Evolutionary conservation across 768 basidiomycete species (phyloP), one percentile per base, ranked within the genome.

Genomic region (Suillus plorans): DNA sequence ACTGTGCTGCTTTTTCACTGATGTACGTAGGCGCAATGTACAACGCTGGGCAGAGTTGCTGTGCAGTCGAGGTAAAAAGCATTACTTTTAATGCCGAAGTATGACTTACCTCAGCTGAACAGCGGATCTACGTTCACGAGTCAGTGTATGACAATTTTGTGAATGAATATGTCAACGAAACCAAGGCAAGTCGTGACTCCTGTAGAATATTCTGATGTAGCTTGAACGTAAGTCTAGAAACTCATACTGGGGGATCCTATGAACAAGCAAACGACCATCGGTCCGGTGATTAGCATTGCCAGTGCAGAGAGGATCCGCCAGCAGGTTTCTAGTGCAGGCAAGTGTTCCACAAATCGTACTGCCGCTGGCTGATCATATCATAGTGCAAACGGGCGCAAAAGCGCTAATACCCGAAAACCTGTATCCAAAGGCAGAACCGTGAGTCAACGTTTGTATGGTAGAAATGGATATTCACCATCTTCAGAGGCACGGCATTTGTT

Each of bases 21-120:
- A 1, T 31, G 50, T 42, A 25, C 47, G 1, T 69, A 94, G 92
- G 94, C 44, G 90, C 94, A 5, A 89, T 96, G 79, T 99, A 95
- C 82, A 99, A 99, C 77, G 95, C 96, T 18, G 97, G 97, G 2
- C 97, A 99, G 78, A 96, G 94, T 68, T 99, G 97, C 76, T 98
- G 97, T 72, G 88, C 91, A 0, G 81, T 99, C 65, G 97, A 99
- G 82, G 92, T 91, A 66, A 18, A 80, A 42, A 39, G 49, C 18
- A 25, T 25, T 34, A 18, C 20, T 34, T 42, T 60, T 34, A 44
- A 20, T 5, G 9, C 31, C 7, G 34, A 52, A 20, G 42, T 25
- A 9, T 10, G 28, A 25, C 14, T 60, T 28, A 2, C 31, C 60
- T n/a, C 52, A 65, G 13, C 18, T 50, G 37, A 62, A 22, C 69